Base-by-base conservation (phyloP, 805 yeast genomes). In the Allodekkera sacchari region DNA sequence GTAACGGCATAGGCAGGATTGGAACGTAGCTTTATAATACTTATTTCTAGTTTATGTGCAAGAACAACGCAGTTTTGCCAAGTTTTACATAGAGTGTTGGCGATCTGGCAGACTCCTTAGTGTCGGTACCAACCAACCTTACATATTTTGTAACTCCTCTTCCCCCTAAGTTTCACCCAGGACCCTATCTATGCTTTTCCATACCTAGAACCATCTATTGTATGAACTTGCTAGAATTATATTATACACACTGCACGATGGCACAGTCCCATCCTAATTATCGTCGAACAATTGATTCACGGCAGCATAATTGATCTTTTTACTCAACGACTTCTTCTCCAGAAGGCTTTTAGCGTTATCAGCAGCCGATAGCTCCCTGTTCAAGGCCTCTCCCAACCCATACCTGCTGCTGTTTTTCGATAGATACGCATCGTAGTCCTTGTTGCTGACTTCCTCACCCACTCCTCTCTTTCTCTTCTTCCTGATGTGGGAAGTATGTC, bases 291-390 rank as follows among this genome's bases (percentile, higher is more conserved):
- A 52, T 37, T 67, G 73, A 40, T 77, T 78, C 33, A 89, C 71
- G 4, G 89, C 87, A 29, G 71, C 77, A 54, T 92, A 92, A 55
- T 92, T 92, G 55, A 92, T 82, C 64, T 92, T 92, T 59, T 79
- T 82, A 18, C 96, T 83, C 42, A 80, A 77, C 6, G 82, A 66
- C 48, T 83, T 78, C 55, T 77, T 81, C 42, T 74, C 71, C 24
- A 89, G 52, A 82, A 85, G 76, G 34, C 66, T 74, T 49, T 73
- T 80, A 3, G 92, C 92, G 48, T 81, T 77, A 32, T 81, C 94
- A 2, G 82, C 84, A 0, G 95, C 83, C 3, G 83, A 62, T 20
- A 67, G 52, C 27, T 61, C 69, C 36, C 66, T 74, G 31, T 66
- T 65, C 28, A 66, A 40, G 5, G 71, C 69, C 15, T 61, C 62